Percentiles rank a stretch among this genome's conserved stretches.
Evolutionary conservation across 1,139 yeast species (phyloP).

Genomic region (Suhomyces bolitotheri): DNA sequence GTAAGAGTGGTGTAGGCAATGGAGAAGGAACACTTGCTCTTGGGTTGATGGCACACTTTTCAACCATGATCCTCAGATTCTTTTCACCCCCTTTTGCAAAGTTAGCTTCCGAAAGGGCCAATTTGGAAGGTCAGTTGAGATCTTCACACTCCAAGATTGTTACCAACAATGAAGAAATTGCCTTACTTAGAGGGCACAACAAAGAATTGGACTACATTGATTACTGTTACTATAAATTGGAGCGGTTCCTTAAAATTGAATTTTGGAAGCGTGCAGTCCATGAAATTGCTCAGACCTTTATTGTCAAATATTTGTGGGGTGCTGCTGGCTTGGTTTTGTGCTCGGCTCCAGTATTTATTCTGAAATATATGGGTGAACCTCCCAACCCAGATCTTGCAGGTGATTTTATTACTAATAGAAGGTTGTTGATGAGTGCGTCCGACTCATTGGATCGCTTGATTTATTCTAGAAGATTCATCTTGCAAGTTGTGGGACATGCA

Average conservation of each 20-base stretch:
- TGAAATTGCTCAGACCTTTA: constrained; percentile 78
- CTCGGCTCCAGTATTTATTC: constrained; percentile 84
- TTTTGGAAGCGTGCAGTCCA: constrained; percentile 73
- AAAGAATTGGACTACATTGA: constrained; percentile 80
- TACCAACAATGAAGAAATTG: constrained; percentile 81
- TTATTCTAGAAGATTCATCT: constrained; percentile 79
- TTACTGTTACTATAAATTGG: constrained; percentile 77
- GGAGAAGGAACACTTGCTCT: constrained; percentile 85
- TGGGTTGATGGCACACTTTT: constrained; percentile 78
- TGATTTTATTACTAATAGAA: constrained; percentile 85
- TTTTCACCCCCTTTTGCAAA: constrained; percentile 91
- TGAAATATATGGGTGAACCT: constrained; percentile 51
- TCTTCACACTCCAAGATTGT: constrained; percentile 81
- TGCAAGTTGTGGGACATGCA: constrained; percentile 84
- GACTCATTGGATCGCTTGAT: constrained; percentile 87
- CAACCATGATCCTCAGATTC: constrained; percentile 69
- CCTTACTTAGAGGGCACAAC: constrained; percentile 77
- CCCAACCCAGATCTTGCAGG: constrained; percentile 62
- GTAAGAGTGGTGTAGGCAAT: constrained; percentile 71
- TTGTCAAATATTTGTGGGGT: constrained; percentile 93
- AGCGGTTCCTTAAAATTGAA: constrained; percentile 75
- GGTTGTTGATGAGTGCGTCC: constrained; percentile 80
- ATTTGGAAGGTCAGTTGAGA: constrained; percentile 82
- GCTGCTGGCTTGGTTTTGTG: constrained; percentile 89
- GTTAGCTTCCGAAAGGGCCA: constrained; percentile 74